Evolutionary conservation across 441 rosid genomes (phyloP).

Genomic region (Arabidopsis lyrata): DNA sequence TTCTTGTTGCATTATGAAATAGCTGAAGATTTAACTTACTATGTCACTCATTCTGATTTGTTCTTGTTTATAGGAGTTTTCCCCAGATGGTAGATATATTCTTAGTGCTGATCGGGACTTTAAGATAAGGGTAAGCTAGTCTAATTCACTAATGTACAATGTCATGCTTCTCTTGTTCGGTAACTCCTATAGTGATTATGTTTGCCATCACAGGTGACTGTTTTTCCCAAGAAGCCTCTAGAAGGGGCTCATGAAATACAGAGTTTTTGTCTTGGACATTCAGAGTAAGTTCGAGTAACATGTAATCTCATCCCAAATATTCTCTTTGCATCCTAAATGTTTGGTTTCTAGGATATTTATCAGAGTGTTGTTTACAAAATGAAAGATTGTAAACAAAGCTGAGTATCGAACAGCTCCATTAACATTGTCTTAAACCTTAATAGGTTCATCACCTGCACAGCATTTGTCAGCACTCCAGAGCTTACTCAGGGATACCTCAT

Average conservation of each 20-base stretch:
- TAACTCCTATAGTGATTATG: constrained; percentile 29
- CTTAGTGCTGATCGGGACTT: constrained; percentile 89
- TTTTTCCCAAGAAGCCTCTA: constrained; percentile 79
- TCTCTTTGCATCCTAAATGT: constrained; percentile 4
- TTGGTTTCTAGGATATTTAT: not conserved
- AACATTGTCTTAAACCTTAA: constrained; percentile 23
- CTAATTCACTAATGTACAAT: constrained; percentile 31
- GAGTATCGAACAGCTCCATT: not conserved
- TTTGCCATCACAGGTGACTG: constrained; percentile 62
- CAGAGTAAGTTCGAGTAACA: constrained; percentile 72
- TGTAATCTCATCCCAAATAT: constrained; percentile 14
- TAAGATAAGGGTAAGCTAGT: constrained; percentile 80
- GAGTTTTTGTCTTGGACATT: constrained; percentile 93
- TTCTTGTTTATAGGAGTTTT: constrained; percentile 71
- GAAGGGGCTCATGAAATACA: constrained; percentile 95
- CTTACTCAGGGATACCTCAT: constrained; percentile 70
- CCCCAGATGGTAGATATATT: constrained; percentile 78
- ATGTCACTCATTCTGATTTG: constrained; percentile 20
- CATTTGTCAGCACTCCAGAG: constrained; percentile 64
- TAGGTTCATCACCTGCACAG: constrained; percentile 85
- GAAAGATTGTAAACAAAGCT: not conserved
- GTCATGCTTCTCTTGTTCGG: constrained; percentile 27
- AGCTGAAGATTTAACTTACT: not conserved
- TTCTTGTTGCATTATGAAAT: not conserved
- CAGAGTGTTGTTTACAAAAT: not conserved